phyloP scores from a whole-genome alignment of 768 basidiomycete genomes.

The Hemileccinum rubropunctum region DNA sequence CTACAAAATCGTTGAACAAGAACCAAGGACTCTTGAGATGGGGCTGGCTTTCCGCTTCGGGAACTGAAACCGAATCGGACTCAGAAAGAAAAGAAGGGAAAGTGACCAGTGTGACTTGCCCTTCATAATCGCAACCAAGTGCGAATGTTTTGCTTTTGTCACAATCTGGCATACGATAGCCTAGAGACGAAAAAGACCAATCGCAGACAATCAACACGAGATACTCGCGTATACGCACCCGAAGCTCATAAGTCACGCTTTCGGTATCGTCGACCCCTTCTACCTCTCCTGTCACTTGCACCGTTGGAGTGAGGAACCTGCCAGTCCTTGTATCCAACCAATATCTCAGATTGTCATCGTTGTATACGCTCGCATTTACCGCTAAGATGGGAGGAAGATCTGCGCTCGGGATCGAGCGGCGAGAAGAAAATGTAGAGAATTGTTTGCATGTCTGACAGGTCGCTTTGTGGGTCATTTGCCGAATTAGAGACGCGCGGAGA shows the following conservation, averaged over 20 bases:
- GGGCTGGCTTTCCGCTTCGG: constrained; percentile 52
- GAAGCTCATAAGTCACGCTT: constrained; percentile 62
- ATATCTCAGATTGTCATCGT: constrained; percentile 64
- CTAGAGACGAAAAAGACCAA: constrained; percentile 36
- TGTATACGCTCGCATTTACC: constrained; percentile 80
- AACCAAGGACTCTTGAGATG: constrained; percentile 68
- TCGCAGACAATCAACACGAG: background rate
- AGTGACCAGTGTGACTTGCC: constrained; percentile 37
- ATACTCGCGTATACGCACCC: constrained; percentile 47
- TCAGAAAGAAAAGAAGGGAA: background rate
- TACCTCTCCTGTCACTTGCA: constrained; percentile 58
- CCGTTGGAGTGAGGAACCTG: constrained; percentile 55
- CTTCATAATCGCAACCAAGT: constrained; percentile 87
- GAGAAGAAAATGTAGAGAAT: constrained; percentile 67
- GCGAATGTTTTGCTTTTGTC: constrained; percentile 67
- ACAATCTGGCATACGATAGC: constrained; percentile 80
- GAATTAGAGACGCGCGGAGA: constrained; percentile 71
- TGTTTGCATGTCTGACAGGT: constrained; percentile 83
- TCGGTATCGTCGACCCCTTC: constrained; percentile 57
- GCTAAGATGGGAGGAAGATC: constrained; percentile 83
- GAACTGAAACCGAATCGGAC: constrained; percentile 46
- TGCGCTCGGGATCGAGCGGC: constrained; percentile 58
- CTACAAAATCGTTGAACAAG: constrained; percentile 95
- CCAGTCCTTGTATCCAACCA: constrained; percentile 62
- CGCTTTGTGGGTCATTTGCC: constrained; percentile 82